These are phyloP conservation scores for Pythium phragmitis DNA, from an alignment of 352 stramenopile genomes.

Conservation along the genomic window DNA sequence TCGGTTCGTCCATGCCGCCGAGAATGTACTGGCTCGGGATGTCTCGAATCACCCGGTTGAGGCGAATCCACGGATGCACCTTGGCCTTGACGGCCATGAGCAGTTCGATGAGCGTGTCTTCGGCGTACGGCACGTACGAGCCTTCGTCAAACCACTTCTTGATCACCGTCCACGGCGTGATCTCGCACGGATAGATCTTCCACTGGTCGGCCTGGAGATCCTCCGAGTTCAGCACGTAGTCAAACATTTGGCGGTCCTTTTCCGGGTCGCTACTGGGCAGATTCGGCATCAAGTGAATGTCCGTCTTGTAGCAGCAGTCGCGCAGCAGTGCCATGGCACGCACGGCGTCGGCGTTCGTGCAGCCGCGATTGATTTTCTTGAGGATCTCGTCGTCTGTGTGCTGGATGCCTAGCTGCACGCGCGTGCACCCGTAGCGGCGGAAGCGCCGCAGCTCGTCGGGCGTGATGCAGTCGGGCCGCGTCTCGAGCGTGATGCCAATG, in stretches of 20 bases:
- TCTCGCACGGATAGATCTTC: constrained; percentile 95
- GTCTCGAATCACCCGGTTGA: constrained; percentile 93
- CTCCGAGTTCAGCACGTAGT: constrained; percentile 84
- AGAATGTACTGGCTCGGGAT: constrained; percentile 94
- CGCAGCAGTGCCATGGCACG: constrained; percentile 83
- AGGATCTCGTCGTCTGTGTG: constrained; percentile 91
- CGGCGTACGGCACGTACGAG: constrained; percentile 87
- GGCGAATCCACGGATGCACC: constrained; percentile 93
- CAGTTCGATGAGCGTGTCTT: constrained; percentile 86
- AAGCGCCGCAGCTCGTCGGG: constrained; percentile 85
- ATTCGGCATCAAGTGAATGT: constrained; percentile 94
- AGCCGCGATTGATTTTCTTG: constrained; percentile 90
- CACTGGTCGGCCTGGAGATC: constrained; percentile 93
- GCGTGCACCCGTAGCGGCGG: constrained; percentile 82
- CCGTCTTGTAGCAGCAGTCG: constrained; percentile 93
- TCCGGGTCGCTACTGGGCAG: constrained; percentile 82
- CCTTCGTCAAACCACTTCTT: constrained; percentile 91
- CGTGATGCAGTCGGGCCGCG: constrained; percentile 89
- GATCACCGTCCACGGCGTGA: constrained; percentile 90
- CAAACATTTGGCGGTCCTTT: constrained; percentile 89
- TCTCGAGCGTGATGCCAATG: constrained; percentile 91
- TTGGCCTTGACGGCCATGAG: constrained; percentile 89
- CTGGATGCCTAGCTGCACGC: constrained; percentile 90
- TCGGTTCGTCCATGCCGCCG: constrained; percentile 90
- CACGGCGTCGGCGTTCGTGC: constrained; percentile 71